Evolutionary conservation across 345 rosid species (phyloP).

Genomic region (Eucalyptus fibrosa): DNA sequence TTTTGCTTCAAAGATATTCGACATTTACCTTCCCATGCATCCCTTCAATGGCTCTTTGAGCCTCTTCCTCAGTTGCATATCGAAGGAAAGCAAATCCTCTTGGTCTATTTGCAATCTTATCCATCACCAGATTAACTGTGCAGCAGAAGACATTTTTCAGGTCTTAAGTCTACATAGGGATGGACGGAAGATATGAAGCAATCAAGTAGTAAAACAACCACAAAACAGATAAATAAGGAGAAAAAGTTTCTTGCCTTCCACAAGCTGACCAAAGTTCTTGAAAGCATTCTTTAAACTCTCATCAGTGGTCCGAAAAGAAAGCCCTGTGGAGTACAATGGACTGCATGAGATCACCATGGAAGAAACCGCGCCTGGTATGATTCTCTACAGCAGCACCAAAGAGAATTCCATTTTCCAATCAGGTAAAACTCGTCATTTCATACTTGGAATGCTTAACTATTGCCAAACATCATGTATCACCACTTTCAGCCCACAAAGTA

Average conservation of each 20-base stretch:
- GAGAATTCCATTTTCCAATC: neutral
- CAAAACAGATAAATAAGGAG: neutral
- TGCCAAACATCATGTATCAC: neutral
- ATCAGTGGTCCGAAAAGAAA: constrained; percentile 71
- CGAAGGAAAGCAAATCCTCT: constrained; percentile 73
- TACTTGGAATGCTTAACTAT: neutral
- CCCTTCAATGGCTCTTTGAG: constrained; percentile 59
- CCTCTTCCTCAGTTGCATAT: constrained; percentile 64
- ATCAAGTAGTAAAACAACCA: neutral
- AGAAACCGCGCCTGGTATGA: neutral
- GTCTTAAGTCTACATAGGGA: neutral
- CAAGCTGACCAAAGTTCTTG: constrained; percentile 48
- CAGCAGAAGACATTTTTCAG: neutral
- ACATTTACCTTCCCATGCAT: constrained; percentile 78
- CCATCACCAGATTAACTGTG: constrained; percentile 75
- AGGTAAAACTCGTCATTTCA: neutral
- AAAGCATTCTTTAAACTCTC: constrained; percentile 63
- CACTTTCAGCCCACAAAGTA: neutral
- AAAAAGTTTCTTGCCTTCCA: constrained; percentile 25
- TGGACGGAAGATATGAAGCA: neutral
- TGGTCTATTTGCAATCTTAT: constrained; percentile 63
- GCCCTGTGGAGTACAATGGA: constrained; percentile 24
- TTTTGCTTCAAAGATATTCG: neutral
- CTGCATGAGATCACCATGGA: neutral
- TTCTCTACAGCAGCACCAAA: neutral